Conservation (phyloP, 495 filamentous ascomycete genomes). For the Trichoderma gamsii region DNA sequence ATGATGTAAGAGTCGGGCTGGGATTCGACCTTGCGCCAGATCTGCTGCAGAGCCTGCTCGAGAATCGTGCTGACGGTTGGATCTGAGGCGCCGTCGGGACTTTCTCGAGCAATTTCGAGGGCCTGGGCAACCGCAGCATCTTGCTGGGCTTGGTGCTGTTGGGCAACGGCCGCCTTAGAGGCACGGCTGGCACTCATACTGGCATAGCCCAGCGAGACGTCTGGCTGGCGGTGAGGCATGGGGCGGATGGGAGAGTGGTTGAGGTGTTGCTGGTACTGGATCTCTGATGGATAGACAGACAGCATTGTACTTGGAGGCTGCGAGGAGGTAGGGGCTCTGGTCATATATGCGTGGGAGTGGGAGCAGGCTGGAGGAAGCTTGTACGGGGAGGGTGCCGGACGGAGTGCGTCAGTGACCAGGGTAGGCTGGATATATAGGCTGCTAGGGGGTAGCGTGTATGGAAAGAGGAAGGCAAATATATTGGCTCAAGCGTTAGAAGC, state of each 20-base stretch:
- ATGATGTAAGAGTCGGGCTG: constrained; percentile 61
- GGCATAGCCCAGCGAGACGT: constrained; percentile 1
- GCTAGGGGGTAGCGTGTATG: neutral
- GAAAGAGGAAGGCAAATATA: neutral
- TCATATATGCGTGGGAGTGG: constrained; percentile 10
- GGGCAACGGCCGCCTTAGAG: neutral
- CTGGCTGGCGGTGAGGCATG: constrained; percentile 15
- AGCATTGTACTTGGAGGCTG: constrained; percentile 8
- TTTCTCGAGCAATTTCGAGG: constrained; percentile 63
- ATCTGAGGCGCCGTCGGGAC: constrained; percentile 51
- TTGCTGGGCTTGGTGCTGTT: constrained; percentile 8
- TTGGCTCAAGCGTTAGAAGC: constrained; percentile 1
- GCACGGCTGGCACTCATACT: constrained; percentile 7
- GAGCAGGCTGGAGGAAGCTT: neutral
- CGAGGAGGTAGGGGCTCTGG: constrained; percentile 9
- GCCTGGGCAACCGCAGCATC: constrained; percentile 44
- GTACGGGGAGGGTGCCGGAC: neutral
- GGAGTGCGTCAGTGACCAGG: constrained; percentile 11
- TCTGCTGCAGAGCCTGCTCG: constrained; percentile 46
- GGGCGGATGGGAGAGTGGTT: constrained; percentile 7
- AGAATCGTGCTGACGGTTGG: constrained; percentile 46
- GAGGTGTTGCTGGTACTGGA: constrained; percentile 13
- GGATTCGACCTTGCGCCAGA: constrained; percentile 57
- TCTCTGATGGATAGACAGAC: neutral
- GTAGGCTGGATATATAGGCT: neutral